Conservation (phyloP, 2,329 filamentous ascomycete genomes). For the Capronia coronata region DNA sequence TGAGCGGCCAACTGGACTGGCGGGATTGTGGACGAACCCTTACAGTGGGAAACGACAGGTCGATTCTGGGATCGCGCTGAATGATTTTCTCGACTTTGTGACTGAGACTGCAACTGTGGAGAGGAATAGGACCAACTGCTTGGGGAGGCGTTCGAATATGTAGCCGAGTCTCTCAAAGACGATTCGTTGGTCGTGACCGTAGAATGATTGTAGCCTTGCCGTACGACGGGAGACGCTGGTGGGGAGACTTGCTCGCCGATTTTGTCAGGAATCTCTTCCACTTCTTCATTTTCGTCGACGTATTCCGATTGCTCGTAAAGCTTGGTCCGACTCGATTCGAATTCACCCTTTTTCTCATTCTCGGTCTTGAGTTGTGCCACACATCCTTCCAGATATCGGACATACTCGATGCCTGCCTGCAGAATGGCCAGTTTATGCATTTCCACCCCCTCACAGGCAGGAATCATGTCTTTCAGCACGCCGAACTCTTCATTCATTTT, state of each 20-base stretch:
- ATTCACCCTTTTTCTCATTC: constrained; percentile 13
- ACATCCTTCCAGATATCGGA: constrained; percentile 88
- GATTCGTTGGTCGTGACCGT: constrained; percentile 12
- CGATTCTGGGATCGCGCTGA: constrained; percentile 7
- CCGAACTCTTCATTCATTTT: constrained; percentile 99
- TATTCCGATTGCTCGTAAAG: neutral
- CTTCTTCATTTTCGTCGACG: constrained; percentile 8
- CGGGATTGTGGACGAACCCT: constrained; percentile 35
- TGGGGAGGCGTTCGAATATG: constrained; percentile 14
- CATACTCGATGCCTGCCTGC: constrained; percentile 93
- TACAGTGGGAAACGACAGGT: constrained; percentile 26
- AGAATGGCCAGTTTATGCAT: constrained; percentile 98
- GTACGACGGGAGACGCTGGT: constrained; percentile 2
- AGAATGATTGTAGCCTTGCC: constrained; percentile 4
- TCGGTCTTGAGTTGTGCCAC: constrained; percentile 64
- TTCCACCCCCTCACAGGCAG: constrained; percentile 83
- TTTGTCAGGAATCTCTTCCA: constrained; percentile 10
- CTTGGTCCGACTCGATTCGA: neutral
- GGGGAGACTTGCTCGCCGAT: constrained; percentile 2
- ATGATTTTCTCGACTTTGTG: constrained; percentile 14
- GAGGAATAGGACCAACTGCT: constrained; percentile 20
- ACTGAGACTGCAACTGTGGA: constrained; percentile 13
- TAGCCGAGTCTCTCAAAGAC: constrained; percentile 18
- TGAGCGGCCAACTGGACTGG: constrained; percentile 34
- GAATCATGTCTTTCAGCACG: constrained; percentile 89